Base-by-base conservation (phyloP, 495 filamentous ascomycete genomes). In the Aspergillus saccharolyticus region DNA sequence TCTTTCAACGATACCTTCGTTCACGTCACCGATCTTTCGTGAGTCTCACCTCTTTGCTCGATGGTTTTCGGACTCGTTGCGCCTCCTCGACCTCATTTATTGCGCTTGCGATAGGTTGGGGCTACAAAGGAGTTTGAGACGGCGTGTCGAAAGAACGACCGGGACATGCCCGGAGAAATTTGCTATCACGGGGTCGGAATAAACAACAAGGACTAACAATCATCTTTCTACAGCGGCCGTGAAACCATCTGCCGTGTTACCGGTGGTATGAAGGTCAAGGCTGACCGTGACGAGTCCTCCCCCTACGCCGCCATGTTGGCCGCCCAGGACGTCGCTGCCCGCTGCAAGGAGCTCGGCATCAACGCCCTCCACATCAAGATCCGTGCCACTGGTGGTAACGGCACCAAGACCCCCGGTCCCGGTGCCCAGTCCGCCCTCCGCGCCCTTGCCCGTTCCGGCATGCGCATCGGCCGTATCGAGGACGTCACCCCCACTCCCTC, bases 231-330 rank as follows among this genome's bases (percentile, higher is more conserved):
- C 85, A 96, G 90, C 80, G 94, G 94, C 80, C 94, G 94, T 80
- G 94, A 99, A 91, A 99, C 94, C 80, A 93, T 99, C 79, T 86
- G 83, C 85, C 91, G 94, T 87, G 91, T 99, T 58, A 99, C 94
- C 67, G 94, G 94, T 78, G 94, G 94, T 73, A 97, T 97, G 94
- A 99, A 99, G 84, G 94, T 99, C 83, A 99, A 99, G 88, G 94
- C 94, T 76, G 94, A 99, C 77, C 91, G 94, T 81, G 94, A 99
- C 80, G 94, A 99, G 84, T 97, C 92, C 60, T 97, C 92, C 50
- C 94, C 94, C 62, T 99, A 99, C 85, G 94, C 94, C 68, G 94
- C 94, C 76, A 99, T 99, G 94, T 89, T 99, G 87, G 94, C 94
- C 75, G 94, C 92, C 64, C 92, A 96, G 72, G 79, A 82, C 63